phyloP scores from a whole-genome alignment of 129 eudicot species.

The Flaveria trinervia region DNA sequence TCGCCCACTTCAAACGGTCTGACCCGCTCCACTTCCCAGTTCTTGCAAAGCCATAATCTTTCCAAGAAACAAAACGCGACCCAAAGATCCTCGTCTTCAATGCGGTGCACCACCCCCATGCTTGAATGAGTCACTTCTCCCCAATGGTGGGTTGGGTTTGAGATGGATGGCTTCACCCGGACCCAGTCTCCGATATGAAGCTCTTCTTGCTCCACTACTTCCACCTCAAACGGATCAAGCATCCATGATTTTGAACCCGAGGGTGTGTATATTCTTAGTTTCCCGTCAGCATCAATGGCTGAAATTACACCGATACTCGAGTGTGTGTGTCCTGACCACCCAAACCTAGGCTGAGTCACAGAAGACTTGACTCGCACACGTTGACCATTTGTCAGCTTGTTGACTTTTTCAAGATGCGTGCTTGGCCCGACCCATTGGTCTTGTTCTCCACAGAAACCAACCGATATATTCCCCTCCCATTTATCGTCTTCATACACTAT shows the following conservation, averaged over 20 bases:
- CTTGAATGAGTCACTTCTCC: slow-evolving; percentile 77
- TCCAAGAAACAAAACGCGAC: slow-evolving; percentile 88
- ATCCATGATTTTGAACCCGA: slow-evolving; percentile 84
- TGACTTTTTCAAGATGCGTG: slow-evolving; percentile 53
- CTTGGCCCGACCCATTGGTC: slow-evolving; percentile 79
- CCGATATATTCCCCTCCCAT: slow-evolving; percentile 69
- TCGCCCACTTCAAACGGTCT: slow-evolving; percentile 73
- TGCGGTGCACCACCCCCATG: slow-evolving; percentile 90
- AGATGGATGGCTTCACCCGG: slow-evolving; percentile 53
- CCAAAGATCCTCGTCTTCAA: slow-evolving; percentile 81
- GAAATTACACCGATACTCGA: slow-evolving; percentile 82
- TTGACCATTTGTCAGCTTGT: slow-evolving; percentile 67
- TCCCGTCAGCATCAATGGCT: slow-evolving; percentile 87
- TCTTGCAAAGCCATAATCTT: slow-evolving; percentile 88
- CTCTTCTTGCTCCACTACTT: slow-evolving; percentile 74
- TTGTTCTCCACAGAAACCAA: slow-evolving; percentile 89
- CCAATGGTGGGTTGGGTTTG: slow-evolving; percentile 85
- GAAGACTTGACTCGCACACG: slow-evolving; percentile 61
- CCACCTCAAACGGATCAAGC: slow-evolving; percentile 90
- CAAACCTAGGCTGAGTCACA: slow-evolving; percentile 82
- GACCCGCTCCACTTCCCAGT: slow-evolving; percentile 64
- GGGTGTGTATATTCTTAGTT: slow-evolving; percentile 81
- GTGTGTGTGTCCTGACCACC: slow-evolving; percentile 94
- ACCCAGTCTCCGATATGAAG: slow-evolving; percentile 82
- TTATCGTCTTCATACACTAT: slow-evolving; percentile 59